A percentile compares a stretch with the other conserved stretches of the same genome.
Evolutionary conservation across 495 filamentous ascomycete species (phyloP).

Genomic region (Chaetomium tenue): DNA sequence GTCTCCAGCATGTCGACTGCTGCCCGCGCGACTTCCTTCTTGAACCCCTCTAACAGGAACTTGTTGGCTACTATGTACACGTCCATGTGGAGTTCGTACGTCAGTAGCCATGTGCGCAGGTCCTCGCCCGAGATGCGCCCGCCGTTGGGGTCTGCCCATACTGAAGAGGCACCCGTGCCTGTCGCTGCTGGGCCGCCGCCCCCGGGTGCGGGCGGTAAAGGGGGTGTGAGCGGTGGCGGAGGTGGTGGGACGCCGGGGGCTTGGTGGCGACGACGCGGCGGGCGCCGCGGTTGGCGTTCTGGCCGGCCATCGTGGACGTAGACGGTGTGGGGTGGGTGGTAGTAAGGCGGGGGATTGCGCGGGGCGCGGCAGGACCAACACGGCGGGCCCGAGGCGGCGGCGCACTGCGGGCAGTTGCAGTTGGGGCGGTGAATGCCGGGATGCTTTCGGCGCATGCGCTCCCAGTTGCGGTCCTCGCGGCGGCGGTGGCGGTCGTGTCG

Average conservation of each 20-base stretch:
- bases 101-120: slow-evolving; percentile 46
- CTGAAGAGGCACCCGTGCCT: neutral
- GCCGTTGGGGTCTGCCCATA: slow-evolving; percentile 19
- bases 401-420: slow-evolving; percentile 45
- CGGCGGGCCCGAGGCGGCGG: slow-evolving; percentile 35
- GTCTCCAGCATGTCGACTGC: slow-evolving; percentile 50
- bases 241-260: neutral
- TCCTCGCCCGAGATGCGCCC: slow-evolving; percentile 43
- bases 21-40: slow-evolving; percentile 38
- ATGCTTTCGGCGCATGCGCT: slow-evolving; percentile 41
- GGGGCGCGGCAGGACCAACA: slow-evolving; percentile 50
- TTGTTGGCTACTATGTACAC: slow-evolving; percentile 49
- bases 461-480: slow-evolving; percentile 40
- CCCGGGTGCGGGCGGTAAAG: neutral
- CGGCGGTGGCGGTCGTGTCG: slow-evolving; percentile 38
- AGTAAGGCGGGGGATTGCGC: slow-evolving; percentile 35
- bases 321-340: slow-evolving; percentile 25
- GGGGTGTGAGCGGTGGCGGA: slow-evolving; percentile 8
- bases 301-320: slow-evolving; percentile 20
- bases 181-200: neutral
- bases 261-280: slow-evolving; percentile 22
- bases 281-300: slow-evolving; percentile 22
- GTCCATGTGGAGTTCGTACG: slow-evolving; percentile 45
- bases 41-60: slow-evolving; percentile 47
- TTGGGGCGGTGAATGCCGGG: slow-evolving; percentile 44